Evolutionary conservation across 2,329 filamentous ascomycete genomes (phyloP), one percentile per base, ranked within the genome.

Genomic region (Calycina marina): DNA sequence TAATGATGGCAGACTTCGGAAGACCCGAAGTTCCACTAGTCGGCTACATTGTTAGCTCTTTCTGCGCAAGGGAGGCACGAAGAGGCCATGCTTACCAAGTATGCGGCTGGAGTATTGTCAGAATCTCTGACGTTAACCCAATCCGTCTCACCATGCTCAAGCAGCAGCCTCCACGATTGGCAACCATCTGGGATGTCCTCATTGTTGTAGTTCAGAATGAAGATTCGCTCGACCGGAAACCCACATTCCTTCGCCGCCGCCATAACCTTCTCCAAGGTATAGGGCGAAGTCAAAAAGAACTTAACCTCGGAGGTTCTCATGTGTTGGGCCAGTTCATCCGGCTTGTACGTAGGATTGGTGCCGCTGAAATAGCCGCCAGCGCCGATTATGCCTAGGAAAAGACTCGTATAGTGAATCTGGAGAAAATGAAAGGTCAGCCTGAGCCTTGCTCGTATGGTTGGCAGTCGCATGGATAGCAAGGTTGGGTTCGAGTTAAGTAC

Each of bases 341-440:
- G 31, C 1, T 43, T 51, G 31, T 51, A 51, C 4, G 37, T 40
- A 4, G 50, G 47, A 15, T 52, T 49, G n/a, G 43, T 42, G 16
- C 45, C 43, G 4, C 45, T 36, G 24, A 48, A 51, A 12, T 45
- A 24, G 13, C 39, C 42, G 9, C 49, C 48, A n/a, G 47, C 43
- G 5, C 38, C 45, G n/a, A 52, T 44, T 17, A 50, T 45, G n/a
- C 42, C 45, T 5, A 49, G 36, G 22, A 46, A 44, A 1, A 44
- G n/a, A 11, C 42, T 43, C 1, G 46, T 29, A 33, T 48, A 49
- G 29, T 42, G 39, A 17, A 49, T 46, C n/a, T n/a, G n/a, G n/a
- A n/a, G n/a, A n/a, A n/a, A n/a, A n/a, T n/a, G n/a, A n/a, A n/a
- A n/a, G n/a, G n/a, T n/a, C n/a, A n/a, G n/a, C n/a, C n/a, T n/a